Base-by-base conservation (phyloP, 208 protist genomes). In the Leishmania arabica region DNA sequence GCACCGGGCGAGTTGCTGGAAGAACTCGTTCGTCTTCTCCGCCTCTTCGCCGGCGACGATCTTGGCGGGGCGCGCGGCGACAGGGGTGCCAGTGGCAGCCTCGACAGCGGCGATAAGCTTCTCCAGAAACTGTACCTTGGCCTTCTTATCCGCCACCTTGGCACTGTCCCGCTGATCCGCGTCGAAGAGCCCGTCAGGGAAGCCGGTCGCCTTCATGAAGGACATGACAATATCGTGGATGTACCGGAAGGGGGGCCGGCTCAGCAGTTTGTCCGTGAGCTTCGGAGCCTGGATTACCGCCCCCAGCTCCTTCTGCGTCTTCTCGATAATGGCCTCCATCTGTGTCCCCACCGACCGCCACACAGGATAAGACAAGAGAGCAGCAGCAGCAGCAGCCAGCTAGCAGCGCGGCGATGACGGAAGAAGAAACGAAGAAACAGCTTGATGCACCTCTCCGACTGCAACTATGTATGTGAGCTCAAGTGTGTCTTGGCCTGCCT, bases 211-310 rank as follows among this genome's bases (percentile, higher is more conserved):
- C 70, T 89, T 89, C 7, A 93, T 80, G 42, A 97, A 89, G 64
- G 78, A 86, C 60, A 89, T 93, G 31, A 96, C 91, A 64, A 98
- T 90, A 82, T 98, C 96, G 80, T 97, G 93, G 19, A 98, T 72
- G 85, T 97, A 98, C 53, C 94, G 92, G 80, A 98, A 98, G 1
- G 96, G 96, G 8, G 96, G 96, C 42, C 88, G 89, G 56, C 80
- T 80, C 37, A 98, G 92, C 9, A 96, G 91, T 80, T 98, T 98
- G 45, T 98, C 96, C 42, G 93, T 92, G 24, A 98, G 88, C 84
- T 97, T 96, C 3, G 96, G 96, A 8, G 88, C 49, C 31, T 89
- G 82, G 56, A 97, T 95, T 72, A 96, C 78, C 37, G 92, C 89
- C 37, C 95, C 95, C 15, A 97, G 86, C 83, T 95, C 92, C 51